These are phyloP conservation scores for Achaetomiella virescens DNA, from an alignment of 495 filamentous ascomycete species.

Conservation along the genomic window DNA sequence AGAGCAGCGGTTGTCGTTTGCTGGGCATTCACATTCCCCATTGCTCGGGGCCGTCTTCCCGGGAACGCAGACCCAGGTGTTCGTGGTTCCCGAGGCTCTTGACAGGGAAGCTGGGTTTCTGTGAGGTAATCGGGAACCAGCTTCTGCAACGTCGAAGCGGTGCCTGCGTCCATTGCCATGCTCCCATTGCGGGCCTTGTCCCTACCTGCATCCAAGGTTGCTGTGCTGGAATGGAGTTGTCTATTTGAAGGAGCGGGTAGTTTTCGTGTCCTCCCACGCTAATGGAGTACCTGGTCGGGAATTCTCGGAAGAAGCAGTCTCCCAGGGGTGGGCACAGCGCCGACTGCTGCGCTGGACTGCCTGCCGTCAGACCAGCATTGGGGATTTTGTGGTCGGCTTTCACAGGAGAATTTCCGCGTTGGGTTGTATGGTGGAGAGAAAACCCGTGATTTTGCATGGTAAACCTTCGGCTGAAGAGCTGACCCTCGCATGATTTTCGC, in stretches of 20 bases:
- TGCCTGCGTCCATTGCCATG: slow-evolving; percentile 8
- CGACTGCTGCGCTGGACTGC: slow-evolving; percentile 1
- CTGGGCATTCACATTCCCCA: background rate
- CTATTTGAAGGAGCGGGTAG: slow-evolving; percentile 8
- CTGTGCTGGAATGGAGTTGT: slow-evolving; percentile 4
- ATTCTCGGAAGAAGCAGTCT: slow-evolving; percentile 21
- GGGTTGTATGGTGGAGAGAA: no score
- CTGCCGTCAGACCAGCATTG: no score
- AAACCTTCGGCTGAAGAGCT: background rate
- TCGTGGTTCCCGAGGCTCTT: background rate
- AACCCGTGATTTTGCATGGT: no score
- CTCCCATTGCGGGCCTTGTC: slow-evolving; percentile 4
- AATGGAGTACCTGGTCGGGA: slow-evolving; percentile 16
- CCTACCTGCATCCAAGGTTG: slow-evolving; percentile 8
- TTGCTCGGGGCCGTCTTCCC: background rate
- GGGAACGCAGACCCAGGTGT: background rate
- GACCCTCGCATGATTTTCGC: slow-evolving; percentile 1
- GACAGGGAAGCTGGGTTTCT: slow-evolving; percentile 12
- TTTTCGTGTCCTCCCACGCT: slow-evolving; percentile 21
- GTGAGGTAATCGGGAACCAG: slow-evolving; percentile 21
- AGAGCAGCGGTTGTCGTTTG: background rate
- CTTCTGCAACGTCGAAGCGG: background rate
- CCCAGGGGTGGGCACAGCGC: background rate
- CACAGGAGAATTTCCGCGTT: background rate
- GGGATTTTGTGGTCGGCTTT: background rate